phyloP scores from a whole-genome alignment of 345 rosid genomes.

The Heritiera fomes region DNA sequence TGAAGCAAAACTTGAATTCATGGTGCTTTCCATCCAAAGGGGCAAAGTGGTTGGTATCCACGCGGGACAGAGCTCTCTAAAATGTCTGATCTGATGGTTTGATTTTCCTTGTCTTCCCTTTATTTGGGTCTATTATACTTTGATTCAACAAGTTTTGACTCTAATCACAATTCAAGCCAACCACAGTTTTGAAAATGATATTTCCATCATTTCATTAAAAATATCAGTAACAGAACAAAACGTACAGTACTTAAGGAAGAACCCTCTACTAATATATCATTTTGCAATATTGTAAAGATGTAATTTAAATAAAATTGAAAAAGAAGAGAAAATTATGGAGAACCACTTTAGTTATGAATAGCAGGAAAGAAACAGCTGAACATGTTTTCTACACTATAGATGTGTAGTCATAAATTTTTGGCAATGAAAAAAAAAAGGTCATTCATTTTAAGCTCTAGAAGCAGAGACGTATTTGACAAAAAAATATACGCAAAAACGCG shows the following conservation, averaged over 20 bases:
- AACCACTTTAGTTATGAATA: background rate
- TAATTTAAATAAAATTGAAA: background rate
- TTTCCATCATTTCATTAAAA: slow-evolving; percentile 16
- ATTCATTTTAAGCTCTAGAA: no score
- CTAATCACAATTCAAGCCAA: background rate
- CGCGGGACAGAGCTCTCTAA: background rate
- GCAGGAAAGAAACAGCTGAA: background rate
- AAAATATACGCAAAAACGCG: no score
- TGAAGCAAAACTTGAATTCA: background rate
- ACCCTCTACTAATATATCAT: background rate
- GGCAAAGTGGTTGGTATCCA: background rate
- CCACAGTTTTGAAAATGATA: background rate
- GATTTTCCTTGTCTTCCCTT: background rate
- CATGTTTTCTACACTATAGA: background rate
- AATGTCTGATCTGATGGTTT: background rate
- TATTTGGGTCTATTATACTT: background rate
- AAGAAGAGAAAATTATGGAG: background rate
- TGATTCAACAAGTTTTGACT: slow-evolving; percentile 11
- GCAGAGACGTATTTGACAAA: no score
- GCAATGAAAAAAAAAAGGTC: background rate
- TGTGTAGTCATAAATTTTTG: no score
- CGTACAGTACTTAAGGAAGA: no score
- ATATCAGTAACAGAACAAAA: background rate
- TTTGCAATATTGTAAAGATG: background rate
- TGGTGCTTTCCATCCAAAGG: background rate